Evolutionary conservation across 192 early-diverging fungal species (phyloP), one percentile per base, ranked within the genome.

Genomic region (Mortierella hygrophila): DNA sequence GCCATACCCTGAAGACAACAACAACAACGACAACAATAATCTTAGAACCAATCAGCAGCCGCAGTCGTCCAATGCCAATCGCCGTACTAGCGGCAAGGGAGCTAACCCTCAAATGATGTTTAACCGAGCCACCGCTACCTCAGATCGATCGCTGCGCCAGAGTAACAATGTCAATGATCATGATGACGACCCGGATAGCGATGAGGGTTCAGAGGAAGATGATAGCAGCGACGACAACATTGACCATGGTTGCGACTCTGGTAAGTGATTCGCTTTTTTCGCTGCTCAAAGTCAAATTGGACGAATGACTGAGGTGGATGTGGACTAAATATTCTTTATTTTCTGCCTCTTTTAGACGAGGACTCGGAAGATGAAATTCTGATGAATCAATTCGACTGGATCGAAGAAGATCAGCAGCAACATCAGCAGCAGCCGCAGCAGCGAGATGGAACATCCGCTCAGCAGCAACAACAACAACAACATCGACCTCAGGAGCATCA

Each of bases 311-410:
- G 29, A 0, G 32, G 4, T 65, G 60, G 60, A 32, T 65, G 29
- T 60, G 55, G 55, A 26, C 15, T 35, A 47, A 4, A 49, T 40
- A 74, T 3, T 26, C 11, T 55, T 46, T 69, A 21, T 32, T 69
- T 72, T 16, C 16, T 46, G 40, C 26, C 3, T 68, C 23, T 70
- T 26, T 35, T 85, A 81, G 84, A 86, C 37, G 84, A 85, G 44
- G 87, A 84, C 32, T 83, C 87, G 21, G 87, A 83, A 9, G 82
- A 83, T 41, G 87, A 88, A 52, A 76, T 81, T 44, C 74, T 88
- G 82, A 88, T 88, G 87, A 82, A 88, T 35, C 81, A 82, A 21
- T 88, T 88, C 55, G 65, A 88, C 65, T 88, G 87, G 87, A 83
- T 83, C 75, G 87, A 88, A 71, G 87, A 88, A 60, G 87, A 88